A percentile compares a stretch with the other conserved stretches of the same genome.
These are phyloP conservation scores for Lyophyllum atratum DNA, from an alignment of 768 basidiomycete species.

Conservation along the genomic window DNA sequence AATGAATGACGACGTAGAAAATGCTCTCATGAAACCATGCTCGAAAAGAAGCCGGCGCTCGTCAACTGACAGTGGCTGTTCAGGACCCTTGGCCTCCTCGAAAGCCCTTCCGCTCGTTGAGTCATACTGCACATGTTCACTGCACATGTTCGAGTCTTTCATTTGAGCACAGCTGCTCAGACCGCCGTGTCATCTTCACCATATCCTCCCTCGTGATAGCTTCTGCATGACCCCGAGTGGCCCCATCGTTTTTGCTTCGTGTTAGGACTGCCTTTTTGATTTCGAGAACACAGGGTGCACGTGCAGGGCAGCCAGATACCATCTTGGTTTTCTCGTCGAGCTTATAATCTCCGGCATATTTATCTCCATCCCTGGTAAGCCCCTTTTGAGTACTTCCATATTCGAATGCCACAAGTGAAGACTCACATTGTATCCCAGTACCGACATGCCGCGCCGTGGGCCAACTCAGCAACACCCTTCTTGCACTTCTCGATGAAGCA, in stretches of 20 bases:
- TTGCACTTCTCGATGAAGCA: neutral
- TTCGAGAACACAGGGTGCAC: conserved; percentile 20
- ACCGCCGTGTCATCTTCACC: conserved; percentile 26
- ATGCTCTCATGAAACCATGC: conserved; percentile 32
- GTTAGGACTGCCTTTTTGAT: conserved; percentile 27
- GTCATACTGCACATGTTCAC: neutral
- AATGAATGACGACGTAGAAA: conserved; percentile 25
- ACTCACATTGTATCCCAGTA: conserved; percentile 7
- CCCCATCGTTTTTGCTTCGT: conserved; percentile 20
- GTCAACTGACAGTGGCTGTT: neutral
- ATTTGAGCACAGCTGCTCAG: conserved; percentile 19
- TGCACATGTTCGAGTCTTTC: neutral
- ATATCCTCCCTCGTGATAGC: conserved; percentile 35
- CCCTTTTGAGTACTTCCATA: neutral
- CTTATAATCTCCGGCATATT: conserved; percentile 26
- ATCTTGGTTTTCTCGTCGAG: conserved; percentile 20
- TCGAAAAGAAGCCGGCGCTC: conserved; percentile 4
- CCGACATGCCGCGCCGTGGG: neutral
- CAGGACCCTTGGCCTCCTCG: neutral
- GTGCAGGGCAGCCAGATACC: conserved; percentile 31
- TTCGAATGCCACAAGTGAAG: neutral
- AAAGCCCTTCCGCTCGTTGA: neutral
- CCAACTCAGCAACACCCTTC: neutral
- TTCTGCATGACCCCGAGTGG: conserved; percentile 28
- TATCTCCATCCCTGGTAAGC: conserved; percentile 2